Conservation (phyloP, 2,329 filamentous ascomycete species). For the Colletotrichum falcatum region DNA sequence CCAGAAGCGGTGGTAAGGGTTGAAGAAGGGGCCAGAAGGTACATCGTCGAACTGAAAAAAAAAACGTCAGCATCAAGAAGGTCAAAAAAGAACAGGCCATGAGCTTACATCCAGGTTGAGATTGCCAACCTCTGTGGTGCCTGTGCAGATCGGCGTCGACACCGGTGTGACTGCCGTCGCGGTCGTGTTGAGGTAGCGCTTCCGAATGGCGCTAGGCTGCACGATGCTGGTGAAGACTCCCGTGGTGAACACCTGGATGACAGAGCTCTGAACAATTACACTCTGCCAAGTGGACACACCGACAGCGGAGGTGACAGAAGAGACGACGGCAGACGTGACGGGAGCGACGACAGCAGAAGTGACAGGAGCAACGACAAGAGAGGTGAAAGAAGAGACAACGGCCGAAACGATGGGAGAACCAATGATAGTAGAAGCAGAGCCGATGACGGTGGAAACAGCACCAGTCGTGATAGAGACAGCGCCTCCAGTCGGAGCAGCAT, state of each 20-base stretch:
- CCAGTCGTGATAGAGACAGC: slow-evolving; percentile 2
- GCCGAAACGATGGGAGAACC: slow-evolving; percentile 1
- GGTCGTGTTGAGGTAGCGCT: slow-evolving; percentile 21
- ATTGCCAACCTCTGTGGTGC: slow-evolving; percentile 50
- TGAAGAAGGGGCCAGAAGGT: slow-evolving; percentile 54
- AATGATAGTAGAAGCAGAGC: neutral
- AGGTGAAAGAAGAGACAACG: neutral
- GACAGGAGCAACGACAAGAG: neutral
- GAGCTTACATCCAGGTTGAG: slow-evolving; percentile 53
- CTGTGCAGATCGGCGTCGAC: slow-evolving; percentile 39
- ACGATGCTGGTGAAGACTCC: slow-evolving; percentile 12
- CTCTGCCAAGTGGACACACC: slow-evolving; percentile 47
- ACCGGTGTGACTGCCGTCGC: slow-evolving; percentile 30
- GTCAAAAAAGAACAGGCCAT: slow-evolving; percentile 35
- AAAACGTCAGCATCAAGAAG: neutral
- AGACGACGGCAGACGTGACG: neutral
- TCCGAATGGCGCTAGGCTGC: slow-evolving; percentile 14
- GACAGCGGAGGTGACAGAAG: slow-evolving; percentile 26
- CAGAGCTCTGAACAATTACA: slow-evolving; percentile 26
- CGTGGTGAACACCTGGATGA: slow-evolving; percentile 17
- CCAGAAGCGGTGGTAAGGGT: slow-evolving; percentile 55
- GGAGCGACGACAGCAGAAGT: neutral
- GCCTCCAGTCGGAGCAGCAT: slow-evolving; percentile 48
- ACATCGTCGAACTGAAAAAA: slow-evolving; percentile 52
- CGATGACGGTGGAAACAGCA: slow-evolving; percentile 3